phyloP scores from a whole-genome alignment of 2,329 filamentous ascomycete genomes.

The Trichophyton benhamiae region DNA sequence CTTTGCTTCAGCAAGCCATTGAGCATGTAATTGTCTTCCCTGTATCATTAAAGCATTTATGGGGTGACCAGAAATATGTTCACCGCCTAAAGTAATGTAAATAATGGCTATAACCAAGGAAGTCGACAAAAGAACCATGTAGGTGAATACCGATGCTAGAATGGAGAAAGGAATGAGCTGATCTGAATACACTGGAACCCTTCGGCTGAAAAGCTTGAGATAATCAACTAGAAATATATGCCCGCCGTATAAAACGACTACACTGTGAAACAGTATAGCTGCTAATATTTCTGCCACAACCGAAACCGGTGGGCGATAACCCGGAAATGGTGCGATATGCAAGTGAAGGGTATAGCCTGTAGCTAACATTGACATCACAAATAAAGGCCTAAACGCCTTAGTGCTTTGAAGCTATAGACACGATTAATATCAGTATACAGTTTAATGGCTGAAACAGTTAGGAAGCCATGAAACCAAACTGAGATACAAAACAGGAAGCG shows the following conservation, averaged over 20 bases:
- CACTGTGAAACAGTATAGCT: conserved; percentile 23
- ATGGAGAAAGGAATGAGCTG: conserved; percentile 9
- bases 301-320: conserved; percentile 16
- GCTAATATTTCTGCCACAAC: conserved; percentile 24
- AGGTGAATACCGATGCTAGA: too few species aligned
- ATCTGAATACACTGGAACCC: too few species aligned
- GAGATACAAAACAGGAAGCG: too few species aligned
- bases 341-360: not conserved
- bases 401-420: conserved; percentile 29
- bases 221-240: conserved; percentile 17
- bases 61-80: conserved; percentile 37
- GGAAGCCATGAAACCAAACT: too few species aligned
- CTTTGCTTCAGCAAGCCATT: conserved; percentile 38
- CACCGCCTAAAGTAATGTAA: conserved; percentile 26
- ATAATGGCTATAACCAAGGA: conserved; percentile 26
- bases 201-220: too few species aligned
- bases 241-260: conserved; percentile 20
- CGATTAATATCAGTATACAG: not conserved
- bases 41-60: conserved; percentile 44
- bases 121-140: not conserved
- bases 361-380: conserved; percentile 27
- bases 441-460: not conserved
- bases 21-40: conserved; percentile 37
- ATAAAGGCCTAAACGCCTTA: conserved; percentile 28
- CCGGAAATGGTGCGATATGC: not conserved